Evolutionary conservation across 2,329 filamentous ascomycete species (phyloP).

Genomic region (Xylariaceae sp.): DNA sequence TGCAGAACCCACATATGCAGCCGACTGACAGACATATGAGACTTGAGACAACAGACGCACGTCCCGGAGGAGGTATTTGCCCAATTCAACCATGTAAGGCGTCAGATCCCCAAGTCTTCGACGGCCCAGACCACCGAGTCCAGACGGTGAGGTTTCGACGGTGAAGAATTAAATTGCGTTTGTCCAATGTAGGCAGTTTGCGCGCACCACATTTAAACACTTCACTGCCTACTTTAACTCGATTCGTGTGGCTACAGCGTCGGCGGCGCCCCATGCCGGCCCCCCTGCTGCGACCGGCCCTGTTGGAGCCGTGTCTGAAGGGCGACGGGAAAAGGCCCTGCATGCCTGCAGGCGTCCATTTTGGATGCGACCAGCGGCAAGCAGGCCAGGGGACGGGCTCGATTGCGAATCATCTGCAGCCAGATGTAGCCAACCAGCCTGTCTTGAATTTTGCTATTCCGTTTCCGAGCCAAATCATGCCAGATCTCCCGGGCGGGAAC

Average conservation of each 20-base stretch:
- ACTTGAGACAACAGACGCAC: slow-evolving; percentile 2
- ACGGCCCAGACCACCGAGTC: neutral
- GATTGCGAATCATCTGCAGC: slow-evolving; percentile 13
- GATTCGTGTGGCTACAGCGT: neutral
- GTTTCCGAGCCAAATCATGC: slow-evolving; percentile 6
- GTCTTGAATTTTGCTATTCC: neutral
- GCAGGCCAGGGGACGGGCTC: neutral
- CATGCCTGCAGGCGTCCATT: slow-evolving; percentile 1
- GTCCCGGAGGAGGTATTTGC: neutral
- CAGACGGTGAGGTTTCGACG: slow-evolving; percentile 1
- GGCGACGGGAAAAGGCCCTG: slow-evolving; percentile 2
- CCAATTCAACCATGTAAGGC: neutral
- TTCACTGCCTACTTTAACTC: too few relatives aligned
- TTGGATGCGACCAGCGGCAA: slow-evolving; percentile 1
- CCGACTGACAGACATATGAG: neutral
- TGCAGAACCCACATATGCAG: slow-evolving; percentile 13
- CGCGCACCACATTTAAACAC: neutral
- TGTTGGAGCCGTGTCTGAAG: slow-evolving; percentile 7
- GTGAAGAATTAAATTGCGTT: neutral
- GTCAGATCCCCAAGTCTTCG: neutral
- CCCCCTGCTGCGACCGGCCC: slow-evolving; percentile 8
- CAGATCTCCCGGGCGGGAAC: slow-evolving; percentile 3
- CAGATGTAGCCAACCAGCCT: too few relatives aligned
- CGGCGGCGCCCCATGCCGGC: slow-evolving; percentile 4
- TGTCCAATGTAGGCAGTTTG: neutral